phyloP scores from a whole-genome alignment of 352 stramenopile genomes.

The Globisporangium middletonii region DNA sequence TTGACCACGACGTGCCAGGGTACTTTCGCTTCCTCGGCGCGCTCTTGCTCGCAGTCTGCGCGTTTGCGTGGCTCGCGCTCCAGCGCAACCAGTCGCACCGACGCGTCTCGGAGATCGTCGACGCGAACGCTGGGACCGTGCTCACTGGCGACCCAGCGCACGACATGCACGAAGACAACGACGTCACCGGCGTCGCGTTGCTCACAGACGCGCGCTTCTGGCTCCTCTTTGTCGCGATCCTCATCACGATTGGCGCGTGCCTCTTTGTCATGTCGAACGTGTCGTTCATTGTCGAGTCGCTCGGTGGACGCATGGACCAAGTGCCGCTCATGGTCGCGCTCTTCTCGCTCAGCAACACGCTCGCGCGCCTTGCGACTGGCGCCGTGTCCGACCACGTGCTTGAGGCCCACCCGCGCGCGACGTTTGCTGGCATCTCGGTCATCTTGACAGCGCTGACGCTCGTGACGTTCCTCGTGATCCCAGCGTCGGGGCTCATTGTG shows the following conservation, averaged over 20 bases:
- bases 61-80: conserved; percentile 48
- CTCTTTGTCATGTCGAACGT: conserved; percentile 84
- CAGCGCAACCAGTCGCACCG: conserved; percentile 26
- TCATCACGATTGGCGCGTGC: conserved; percentile 65
- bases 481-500: conserved; percentile 32
- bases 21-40: conserved; percentile 73
- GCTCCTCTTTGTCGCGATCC: conserved; percentile 70
- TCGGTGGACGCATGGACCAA: conserved; percentile 46
- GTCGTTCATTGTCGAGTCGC: conserved; percentile 78
- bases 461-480: conserved; percentile 45
- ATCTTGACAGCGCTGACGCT: conserved; percentile 48
- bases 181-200: conserved; percentile 55
- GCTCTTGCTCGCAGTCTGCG: conserved; percentile 38
- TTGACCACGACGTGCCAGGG: conserved; percentile 50
- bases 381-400: conserved; percentile 53
- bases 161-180: conserved; percentile 19
- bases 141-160: conserved; percentile 15
- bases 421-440: conserved; percentile 41
- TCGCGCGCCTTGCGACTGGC: conserved; percentile 51
- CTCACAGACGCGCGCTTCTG: conserved; percentile 61
- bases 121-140: conserved; percentile 23
- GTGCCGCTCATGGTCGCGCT: conserved; percentile 69
- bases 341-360: conserved; percentile 76
- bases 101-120: conserved; percentile 38
- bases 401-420: conserved; percentile 37